phyloP scores from a whole-genome alignment of 2,329 filamentous ascomycete genomes.

The Trichoderma breve region DNA sequence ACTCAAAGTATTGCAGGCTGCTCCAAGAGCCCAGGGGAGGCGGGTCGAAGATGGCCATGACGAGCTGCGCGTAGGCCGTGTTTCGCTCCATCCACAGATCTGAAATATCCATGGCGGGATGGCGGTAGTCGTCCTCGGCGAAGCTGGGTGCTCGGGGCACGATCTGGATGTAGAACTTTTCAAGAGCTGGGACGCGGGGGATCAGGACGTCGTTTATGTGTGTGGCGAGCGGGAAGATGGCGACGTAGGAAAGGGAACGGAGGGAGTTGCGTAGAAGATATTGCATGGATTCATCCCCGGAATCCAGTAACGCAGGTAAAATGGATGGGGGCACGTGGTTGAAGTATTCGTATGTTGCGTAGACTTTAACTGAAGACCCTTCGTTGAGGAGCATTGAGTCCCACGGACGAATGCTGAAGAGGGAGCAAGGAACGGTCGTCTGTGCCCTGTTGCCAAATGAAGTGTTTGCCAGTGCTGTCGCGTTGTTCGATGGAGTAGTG shows the following conservation, averaged over 20 bases:
- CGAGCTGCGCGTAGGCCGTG: conserved; percentile 48
- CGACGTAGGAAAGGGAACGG: conserved; percentile 56
- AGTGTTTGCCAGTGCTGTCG: neutral
- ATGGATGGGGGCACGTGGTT: conserved; percentile 62
- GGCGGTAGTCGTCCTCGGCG: conserved; percentile 34
- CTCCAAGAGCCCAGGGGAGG: conserved; percentile 35
- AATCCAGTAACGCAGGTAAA: conserved; percentile 50
- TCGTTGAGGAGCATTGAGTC: conserved; percentile 67
- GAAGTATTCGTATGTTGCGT: conserved; percentile 70
- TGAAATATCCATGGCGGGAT: conserved; percentile 40
- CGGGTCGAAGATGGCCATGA: conserved; percentile 39
- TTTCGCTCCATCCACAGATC: conserved; percentile 56
- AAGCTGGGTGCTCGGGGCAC: conserved; percentile 39
- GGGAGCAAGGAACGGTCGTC: conserved; percentile 31
- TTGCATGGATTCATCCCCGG: conserved; percentile 40
- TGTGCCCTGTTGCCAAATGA: neutral
- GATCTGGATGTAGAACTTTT: conserved; percentile 54
- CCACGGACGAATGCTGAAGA: conserved; percentile 65
- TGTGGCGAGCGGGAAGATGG: conserved; percentile 64
- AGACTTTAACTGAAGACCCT: conserved; percentile 69
- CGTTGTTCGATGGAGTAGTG: neutral
- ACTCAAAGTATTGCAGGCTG: conserved; percentile 49
- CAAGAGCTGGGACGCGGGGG: conserved; percentile 48
- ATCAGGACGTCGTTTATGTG: conserved; percentile 55
- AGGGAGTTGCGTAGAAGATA: conserved; percentile 38